A percentile compares a stretch with the other conserved stretches of the same genome.
Evolutionary conservation across 257 asterid species (phyloP).

Genomic region (Penstemon eatonii): DNA sequence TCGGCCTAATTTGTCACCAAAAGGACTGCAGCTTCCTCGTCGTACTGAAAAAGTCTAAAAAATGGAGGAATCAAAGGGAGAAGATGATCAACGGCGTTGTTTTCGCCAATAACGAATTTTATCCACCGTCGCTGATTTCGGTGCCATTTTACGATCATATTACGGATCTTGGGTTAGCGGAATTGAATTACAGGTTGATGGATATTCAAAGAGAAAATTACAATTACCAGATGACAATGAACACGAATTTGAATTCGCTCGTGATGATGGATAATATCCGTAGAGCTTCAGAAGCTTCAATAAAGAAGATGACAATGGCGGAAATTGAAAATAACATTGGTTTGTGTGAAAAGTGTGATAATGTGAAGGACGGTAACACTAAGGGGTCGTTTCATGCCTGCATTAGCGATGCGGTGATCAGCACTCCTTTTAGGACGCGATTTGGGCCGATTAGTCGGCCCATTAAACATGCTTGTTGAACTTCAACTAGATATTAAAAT

Average conservation of each 20-base stretch:
- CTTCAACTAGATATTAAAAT: slow-evolving; percentile 10
- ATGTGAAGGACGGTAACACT: slow-evolving; percentile 24
- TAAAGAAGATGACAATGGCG: slow-evolving; percentile 25
- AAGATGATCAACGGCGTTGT: slow-evolving; percentile 37
- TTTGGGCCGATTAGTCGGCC: slow-evolving; percentile 61
- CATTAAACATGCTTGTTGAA: slow-evolving; percentile 25
- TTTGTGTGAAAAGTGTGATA: slow-evolving; percentile 50
- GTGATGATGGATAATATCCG: slow-evolving; percentile 36
- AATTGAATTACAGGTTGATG: slow-evolving; percentile 40
- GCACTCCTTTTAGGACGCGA: slow-evolving; percentile 34
- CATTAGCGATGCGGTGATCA: slow-evolving; percentile 47
- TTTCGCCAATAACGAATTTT: slow-evolving; percentile 35
- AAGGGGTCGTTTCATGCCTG: slow-evolving; percentile 61
- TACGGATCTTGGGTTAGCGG: slow-evolving; percentile 34
- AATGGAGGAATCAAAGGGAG: not conserved
- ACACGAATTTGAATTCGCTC: slow-evolving; percentile 16
- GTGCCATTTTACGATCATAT: slow-evolving; percentile 43
- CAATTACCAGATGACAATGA: slow-evolving; percentile 27
- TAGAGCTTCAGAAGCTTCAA: slow-evolving; percentile 6
- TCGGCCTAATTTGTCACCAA: slow-evolving; percentile 49
- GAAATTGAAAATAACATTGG: slow-evolving; percentile 22
- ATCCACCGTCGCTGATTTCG: slow-evolving; percentile 31
- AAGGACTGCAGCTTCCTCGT: slow-evolving; percentile 31
- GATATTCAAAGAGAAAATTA: slow-evolving; percentile 42
- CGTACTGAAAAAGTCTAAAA: no score